Percentiles rank a stretch among this genome's conserved stretches.
phyloP scores from a whole-genome alignment of 495 filamentous ascomycete genomes.

The Letharia lupina region DNA sequence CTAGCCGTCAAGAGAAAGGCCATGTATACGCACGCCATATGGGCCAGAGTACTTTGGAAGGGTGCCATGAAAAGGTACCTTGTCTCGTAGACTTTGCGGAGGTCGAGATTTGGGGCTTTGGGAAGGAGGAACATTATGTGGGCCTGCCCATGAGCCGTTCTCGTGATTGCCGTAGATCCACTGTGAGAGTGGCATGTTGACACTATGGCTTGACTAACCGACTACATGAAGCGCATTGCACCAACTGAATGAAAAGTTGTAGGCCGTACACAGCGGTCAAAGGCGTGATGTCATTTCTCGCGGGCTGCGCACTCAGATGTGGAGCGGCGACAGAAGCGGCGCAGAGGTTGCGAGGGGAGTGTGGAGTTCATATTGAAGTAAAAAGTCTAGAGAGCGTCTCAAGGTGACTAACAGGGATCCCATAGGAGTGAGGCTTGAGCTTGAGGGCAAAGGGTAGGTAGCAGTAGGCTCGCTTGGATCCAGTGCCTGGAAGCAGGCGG shows the following conservation, averaged over 20 bases:
- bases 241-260: not conserved
- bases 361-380: too few relatives aligned
- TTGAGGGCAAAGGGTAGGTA: too few relatives aligned
- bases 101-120: slow-evolving; percentile 6
- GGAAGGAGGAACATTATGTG: slow-evolving; percentile 1
- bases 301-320: not conserved
- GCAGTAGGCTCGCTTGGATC: not conserved
- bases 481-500: too few relatives aligned
- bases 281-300: not conserved
- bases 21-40: not conserved
- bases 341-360: not conserved
- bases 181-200: slow-evolving; percentile 6
- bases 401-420: not conserved
- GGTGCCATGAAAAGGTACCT: not conserved
- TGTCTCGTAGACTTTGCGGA: slow-evolving; percentile 7
- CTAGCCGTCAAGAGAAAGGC: too few relatives aligned
- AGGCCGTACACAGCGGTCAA: not conserved
- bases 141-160: not conserved
- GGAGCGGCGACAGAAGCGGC: not conserved
- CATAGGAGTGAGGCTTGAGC: not conserved
- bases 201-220: not conserved
- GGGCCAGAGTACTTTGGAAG: slow-evolving; percentile 6
- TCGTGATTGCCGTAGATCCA: slow-evolving; percentile 5
- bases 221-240: not conserved
- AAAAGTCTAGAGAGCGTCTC: too few relatives aligned